Evolutionary conservation across 495 filamentous ascomycete species (phyloP), one percentile per base, ranked within the genome.

Genomic region (Cairneyella variabilis): DNA sequence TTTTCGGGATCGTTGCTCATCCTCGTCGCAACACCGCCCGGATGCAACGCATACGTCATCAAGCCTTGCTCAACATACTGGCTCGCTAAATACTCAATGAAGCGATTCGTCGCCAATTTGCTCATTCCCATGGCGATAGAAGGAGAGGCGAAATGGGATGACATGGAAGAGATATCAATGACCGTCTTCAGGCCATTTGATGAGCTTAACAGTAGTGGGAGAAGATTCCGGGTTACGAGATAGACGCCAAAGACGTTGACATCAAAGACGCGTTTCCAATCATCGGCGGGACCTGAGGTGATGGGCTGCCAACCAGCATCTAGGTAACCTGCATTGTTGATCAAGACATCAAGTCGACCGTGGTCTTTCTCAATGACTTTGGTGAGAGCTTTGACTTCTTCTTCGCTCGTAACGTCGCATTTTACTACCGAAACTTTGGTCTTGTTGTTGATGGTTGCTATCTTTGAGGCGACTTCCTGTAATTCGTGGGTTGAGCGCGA

Each of bases 231-330:
- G 27, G 68, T 61, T 20, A 71, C 64, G 2, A 78, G 57, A 50
- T 70, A 76, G 2, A 59, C 46, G 0, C 76, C 77, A 22, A 67
- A 67, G 28, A 78, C 40, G 58, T 77, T 76, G 37, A 74, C 64
- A 21, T 68, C 65, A 42, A 63, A 72, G 3, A 38, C 36, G 3
- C 1, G 67, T 69, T 39, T 51, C 50, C 74, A 76, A 3, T 70
- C 66, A 3, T 64, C 28, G 3, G 69, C 47, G 38, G 67, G 52
- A 14, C 58, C 39, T 18, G 70, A 70, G 20, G 50, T 59, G 11
- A 76, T 42, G 0, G 58, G 65, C 8, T 10, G 25, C 60, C 59
- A 73, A 2, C 52, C 26, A 21, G 71, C 66, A 11, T 76, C 57
- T 48, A 69, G 64, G 18, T 38, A 38, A 22, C 76, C 73, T 1